These are phyloP conservation scores for Annulohypoxylon stygium DNA, from an alignment of 495 filamentous ascomycete genomes.

Conservation along the genomic window DNA sequence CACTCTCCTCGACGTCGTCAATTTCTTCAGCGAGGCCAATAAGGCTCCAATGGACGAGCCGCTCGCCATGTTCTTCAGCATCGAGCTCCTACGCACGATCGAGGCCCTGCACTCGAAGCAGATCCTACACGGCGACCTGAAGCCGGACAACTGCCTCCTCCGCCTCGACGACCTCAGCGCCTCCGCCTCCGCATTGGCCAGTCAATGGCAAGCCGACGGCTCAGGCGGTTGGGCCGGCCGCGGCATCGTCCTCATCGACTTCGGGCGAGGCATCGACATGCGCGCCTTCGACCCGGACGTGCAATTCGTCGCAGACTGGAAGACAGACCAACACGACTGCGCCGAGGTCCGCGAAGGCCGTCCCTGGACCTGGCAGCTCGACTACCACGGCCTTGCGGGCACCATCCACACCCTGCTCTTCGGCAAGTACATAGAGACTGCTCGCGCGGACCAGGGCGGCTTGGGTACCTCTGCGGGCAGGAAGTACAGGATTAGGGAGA, in stretches of 20 bases:
- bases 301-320: constrained; percentile 95
- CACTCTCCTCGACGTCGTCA: constrained; percentile 92
- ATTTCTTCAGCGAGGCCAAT: constrained; percentile 79
- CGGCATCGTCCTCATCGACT: constrained; percentile 90
- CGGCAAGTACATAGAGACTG: constrained; percentile 92
- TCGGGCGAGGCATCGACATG: constrained; percentile 96
- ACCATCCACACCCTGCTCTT: constrained; percentile 89
- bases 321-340: constrained; percentile 84
- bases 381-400: constrained; percentile 92
- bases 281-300: constrained; percentile 79
- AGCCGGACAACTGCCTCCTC: constrained; percentile 93
- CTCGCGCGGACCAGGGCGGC: constrained; percentile 63
- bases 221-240: constrained; percentile 81
- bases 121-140: constrained; percentile 93
- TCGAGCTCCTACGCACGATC: constrained; percentile 91
- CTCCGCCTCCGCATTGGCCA: constrained; percentile 59
- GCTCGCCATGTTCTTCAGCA: constrained; percentile 92
- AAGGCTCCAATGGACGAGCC: constrained; percentile 84
- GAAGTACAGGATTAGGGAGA: constrained; percentile 76
- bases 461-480: constrained; percentile 64
- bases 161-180: constrained; percentile 72
- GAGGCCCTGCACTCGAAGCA: constrained; percentile 85
- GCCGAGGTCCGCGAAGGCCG: constrained; percentile 92
- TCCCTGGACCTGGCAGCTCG: constrained; percentile 96
- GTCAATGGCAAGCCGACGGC: constrained; percentile 78